These are phyloP conservation scores for Melampsora americana DNA, from an alignment of 1,284 basidiomycete genomes.

Conservation along the genomic window DNA sequence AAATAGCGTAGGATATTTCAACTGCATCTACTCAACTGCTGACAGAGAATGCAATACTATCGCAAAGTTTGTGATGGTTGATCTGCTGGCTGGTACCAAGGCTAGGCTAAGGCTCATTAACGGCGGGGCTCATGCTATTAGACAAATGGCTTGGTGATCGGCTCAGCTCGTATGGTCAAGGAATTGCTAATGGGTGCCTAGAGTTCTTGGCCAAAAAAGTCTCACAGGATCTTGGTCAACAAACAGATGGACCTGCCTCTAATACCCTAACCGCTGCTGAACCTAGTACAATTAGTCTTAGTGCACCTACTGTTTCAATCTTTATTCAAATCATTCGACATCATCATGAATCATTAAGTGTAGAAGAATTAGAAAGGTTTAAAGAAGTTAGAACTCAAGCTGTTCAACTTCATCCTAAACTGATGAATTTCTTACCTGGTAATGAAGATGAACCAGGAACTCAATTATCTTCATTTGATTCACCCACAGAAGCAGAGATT, in stretches of 20 bases:
- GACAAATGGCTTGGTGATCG: constrained; percentile 94
- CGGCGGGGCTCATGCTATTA: constrained; percentile 53
- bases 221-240: constrained; percentile 74
- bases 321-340: constrained; percentile 81
- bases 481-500: constrained; percentile 88
- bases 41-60: not conserved
- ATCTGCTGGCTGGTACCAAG: not conserved
- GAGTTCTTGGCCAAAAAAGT: constrained; percentile 86
- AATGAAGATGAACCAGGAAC: constrained; percentile 85
- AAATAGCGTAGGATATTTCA: constrained; percentile 9
- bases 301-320: constrained; percentile 83
- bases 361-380: constrained; percentile 78
- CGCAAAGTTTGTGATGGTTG: not conserved
- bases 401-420: constrained; percentile 89
- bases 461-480: constrained; percentile 77
- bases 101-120: constrained; percentile 1
- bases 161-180: constrained; percentile 69
- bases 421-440: constrained; percentile 90
- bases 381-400: constrained; percentile 89
- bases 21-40: not conserved
- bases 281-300: constrained; percentile 73
- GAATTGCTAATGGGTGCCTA: constrained; percentile 82
- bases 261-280: constrained; percentile 56
- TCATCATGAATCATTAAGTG: constrained; percentile 56
- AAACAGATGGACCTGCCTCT: constrained; percentile 64